Conservation (phyloP, 2,329 filamentous ascomycete genomes). For the Mycosphaerelloides madeirae region DNA sequence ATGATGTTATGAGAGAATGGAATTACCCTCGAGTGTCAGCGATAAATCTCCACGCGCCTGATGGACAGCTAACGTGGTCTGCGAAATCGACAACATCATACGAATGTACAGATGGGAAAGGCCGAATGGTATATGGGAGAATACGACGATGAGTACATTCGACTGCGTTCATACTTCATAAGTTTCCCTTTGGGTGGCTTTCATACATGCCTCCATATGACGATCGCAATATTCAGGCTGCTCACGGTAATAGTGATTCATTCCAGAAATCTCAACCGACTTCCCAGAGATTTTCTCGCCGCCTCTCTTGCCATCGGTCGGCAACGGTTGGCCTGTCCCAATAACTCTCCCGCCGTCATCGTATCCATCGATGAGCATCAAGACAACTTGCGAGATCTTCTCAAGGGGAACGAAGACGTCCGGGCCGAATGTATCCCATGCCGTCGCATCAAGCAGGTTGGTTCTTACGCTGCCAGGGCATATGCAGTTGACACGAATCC, state of each 20-base stretch:
- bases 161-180: constrained; percentile 2
- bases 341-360: constrained; percentile 11
- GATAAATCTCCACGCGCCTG: too few species aligned
- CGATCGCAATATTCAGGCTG: constrained; percentile 20
- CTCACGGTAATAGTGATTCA: constrained; percentile 21
- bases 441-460: constrained; percentile 30
- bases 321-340: constrained; percentile 15
- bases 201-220: constrained; percentile 24
- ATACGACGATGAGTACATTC: background rate
- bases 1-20: too few species aligned
- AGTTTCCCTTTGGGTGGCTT: constrained; percentile 17
- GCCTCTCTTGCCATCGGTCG: constrained; percentile 6
- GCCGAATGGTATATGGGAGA: too few species aligned
- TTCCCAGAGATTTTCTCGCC: constrained; percentile 14
- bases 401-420: constrained; percentile 34
- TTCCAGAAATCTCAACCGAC: constrained; percentile 22
- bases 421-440: constrained; percentile 33
- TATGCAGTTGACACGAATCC: constrained; percentile 52
- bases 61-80: too few species aligned
- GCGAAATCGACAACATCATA: too few species aligned
- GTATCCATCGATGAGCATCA: constrained; percentile 30
- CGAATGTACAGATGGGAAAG: too few species aligned
- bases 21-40: too few species aligned
- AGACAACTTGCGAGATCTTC: constrained; percentile 28
- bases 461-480: constrained; percentile 37